These are phyloP conservation scores for Malania oleifera DNA, from an alignment of 164 flowering plant genomes.

Conservation along the genomic window DNA sequence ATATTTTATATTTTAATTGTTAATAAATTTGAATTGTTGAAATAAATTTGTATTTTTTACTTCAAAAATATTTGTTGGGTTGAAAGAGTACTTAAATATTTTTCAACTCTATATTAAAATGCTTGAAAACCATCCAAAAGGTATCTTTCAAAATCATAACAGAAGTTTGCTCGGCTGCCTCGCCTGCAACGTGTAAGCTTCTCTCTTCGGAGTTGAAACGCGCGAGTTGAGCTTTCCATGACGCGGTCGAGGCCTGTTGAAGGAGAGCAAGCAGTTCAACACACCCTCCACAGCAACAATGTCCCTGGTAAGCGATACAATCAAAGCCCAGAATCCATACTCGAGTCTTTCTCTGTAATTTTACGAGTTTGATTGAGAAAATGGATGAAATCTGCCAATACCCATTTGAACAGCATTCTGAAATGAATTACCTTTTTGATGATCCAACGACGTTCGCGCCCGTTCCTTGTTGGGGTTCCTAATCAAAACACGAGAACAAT, in stretches of 20 bases:
- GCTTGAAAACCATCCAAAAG: too few species aligned
- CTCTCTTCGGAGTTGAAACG: too few species aligned
- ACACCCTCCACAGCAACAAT: not conserved
- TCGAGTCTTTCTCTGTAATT: not conserved
- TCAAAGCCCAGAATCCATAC: not conserved
- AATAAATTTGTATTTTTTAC: too few species aligned
- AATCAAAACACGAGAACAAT: not conserved
- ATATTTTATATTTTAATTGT: too few species aligned
- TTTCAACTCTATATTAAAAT: too few species aligned
- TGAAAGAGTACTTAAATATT: too few species aligned
- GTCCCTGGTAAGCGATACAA: not conserved
- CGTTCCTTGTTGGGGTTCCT: not conserved
- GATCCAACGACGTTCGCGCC: not conserved
- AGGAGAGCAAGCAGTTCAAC: not conserved
- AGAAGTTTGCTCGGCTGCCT: too few species aligned
- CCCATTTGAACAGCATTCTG: not conserved
- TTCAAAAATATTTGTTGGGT: too few species aligned
- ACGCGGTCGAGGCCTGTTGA: slow-evolving; percentile 1
- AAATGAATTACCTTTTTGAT: not conserved
- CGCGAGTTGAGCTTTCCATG: not conserved
- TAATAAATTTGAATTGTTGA: too few species aligned
- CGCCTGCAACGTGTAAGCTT: too few species aligned
- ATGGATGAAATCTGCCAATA: not conserved
- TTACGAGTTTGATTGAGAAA: not conserved
- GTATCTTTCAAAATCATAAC: too few species aligned